Conservation (phyloP, 768 basidiomycete genomes). For the Gloeopeniophorella convolvens region DNA sequence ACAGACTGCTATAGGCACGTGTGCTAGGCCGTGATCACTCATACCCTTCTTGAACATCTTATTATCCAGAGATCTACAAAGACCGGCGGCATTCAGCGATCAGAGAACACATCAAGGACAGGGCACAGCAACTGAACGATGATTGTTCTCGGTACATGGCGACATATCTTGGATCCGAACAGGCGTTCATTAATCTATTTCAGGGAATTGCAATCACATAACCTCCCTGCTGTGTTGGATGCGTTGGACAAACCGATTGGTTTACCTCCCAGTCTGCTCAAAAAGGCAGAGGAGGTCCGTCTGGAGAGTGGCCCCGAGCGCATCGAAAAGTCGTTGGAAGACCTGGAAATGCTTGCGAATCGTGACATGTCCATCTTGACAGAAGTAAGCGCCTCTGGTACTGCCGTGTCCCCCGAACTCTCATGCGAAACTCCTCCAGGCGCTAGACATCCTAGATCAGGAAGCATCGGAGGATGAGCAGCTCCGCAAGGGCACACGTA, state of each 20-base stretch:
- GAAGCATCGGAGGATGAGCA: slow-evolving; percentile 85
- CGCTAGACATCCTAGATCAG: slow-evolving; percentile 83
- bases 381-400: slow-evolving; percentile 48
- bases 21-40: neutral
- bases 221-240: slow-evolving; percentile 81
- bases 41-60: neutral
- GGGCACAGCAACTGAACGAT: slow-evolving; percentile 57
- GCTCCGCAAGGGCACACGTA: slow-evolving; percentile 42
- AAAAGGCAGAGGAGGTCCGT: slow-evolving; percentile 80
- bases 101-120: slow-evolving; percentile 55
- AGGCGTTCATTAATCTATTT: neutral
- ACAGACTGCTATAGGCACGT: slow-evolving; percentile 77
- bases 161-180: neutral
- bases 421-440: slow-evolving; percentile 45
- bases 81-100: slow-evolving; percentile 71
- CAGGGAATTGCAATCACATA: slow-evolving; percentile 63
- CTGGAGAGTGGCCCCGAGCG: slow-evolving; percentile 66
- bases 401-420: neutral
- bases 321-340: slow-evolving; percentile 65
- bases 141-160: slow-evolving; percentile 45
- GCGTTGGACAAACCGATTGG: slow-evolving; percentile 83
- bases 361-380: slow-evolving; percentile 59
- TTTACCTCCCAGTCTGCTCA: slow-evolving; percentile 80
- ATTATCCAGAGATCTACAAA: slow-evolving; percentile 79
- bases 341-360: slow-evolving; percentile 59